Evolutionary conservation across 768 basidiomycete species (phyloP), one percentile per base, ranked within the genome.

Genomic region (Butyriboletus loyo): DNA sequence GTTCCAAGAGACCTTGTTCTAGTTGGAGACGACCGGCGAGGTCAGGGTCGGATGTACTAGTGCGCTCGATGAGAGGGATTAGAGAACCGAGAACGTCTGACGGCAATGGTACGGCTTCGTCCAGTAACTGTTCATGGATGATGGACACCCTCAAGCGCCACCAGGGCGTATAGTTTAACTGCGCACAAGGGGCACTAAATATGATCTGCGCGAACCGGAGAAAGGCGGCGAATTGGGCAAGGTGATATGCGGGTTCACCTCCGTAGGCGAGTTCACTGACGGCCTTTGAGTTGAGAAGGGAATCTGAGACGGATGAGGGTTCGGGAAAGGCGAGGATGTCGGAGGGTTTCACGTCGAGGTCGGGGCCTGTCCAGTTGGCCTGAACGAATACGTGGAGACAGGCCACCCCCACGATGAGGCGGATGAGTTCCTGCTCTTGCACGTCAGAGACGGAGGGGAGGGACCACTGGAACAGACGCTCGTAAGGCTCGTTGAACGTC

Each of bases 241-340:
- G 88, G 68, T 98, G 97, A 72, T 98, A 99, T 0, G 91, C 92
- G 9, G 97, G 97, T 72, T 98, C 97, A 4, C 97, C 97, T 5
- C 84, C 83, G 55, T 80, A 82, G 0, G 94, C 86, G 38, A 99
- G 80, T 55, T 89, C 84, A 6, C 85, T 74, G 52, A 92, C 74
- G 22, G 94, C 82, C 42, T 81, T 81, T 27, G 73, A 69, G 61
- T 92, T 80, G 36, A 98, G 70, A 4, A 67, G 50, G 21, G 83
- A 77, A 34, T 83, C 77, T 34, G 75, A 73, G 27, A 72, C 32
- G 17, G 49, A n/a, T 3, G 56, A 24, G n/a, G 61, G 56, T 27
- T 60, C 58, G 36, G 73, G 61, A 24, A 80, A 73, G 52, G 68
- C 40, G 60, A 78, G 63, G 42, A 76, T 46, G 32, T 73, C 74